Base-by-base conservation (phyloP, 1,139 yeast species). In the Blastobotrys proliferans region DNA sequence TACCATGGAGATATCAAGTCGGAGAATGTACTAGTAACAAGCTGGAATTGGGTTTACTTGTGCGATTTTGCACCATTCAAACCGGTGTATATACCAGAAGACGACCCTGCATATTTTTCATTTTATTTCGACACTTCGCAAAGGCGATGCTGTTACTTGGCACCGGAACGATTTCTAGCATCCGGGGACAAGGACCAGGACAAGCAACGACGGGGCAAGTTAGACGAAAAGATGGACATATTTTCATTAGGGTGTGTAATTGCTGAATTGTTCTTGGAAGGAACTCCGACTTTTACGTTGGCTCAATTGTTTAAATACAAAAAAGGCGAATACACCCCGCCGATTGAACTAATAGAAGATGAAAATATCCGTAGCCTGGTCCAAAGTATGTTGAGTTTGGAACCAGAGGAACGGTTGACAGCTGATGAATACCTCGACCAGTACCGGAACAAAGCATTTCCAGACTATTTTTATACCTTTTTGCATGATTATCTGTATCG, bases 61-160 rank as follows among this genome's bases (percentile, higher is more conserved):
- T 69, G 87, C 1, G 99, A 94, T 63, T 90, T 92, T 66, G 83
- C 96, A 2, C 72, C 79, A 2, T 77, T 77, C 60, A 94, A 94
- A 61, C 99, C 99, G 0, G 81, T 79, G 0, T 81, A 73, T 55
- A 66, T 94, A 22, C 97, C 97, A 0, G 96, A 86, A 52, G 94
- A 88, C 54, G 92, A 94, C 57, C 97, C 97, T 0, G 85, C 92
- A n/a, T 92, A 84, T 52, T 92, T 84, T 56, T 80, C 94, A 0
- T 92, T 90, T 58, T 94, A 81, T 61, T 94, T 88, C 60, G 97
- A 92, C 64, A 84, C 92, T 3, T 84, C 95, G 1, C 87, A 79
- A 57, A 70, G 97, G 51, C 72, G 96, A 55, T 77, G 81, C 2
- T 92, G 98, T 63, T 92, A 90, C 61, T 65, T 94, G 40, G 97